Percentiles rank a stretch among this genome's conserved stretches.
phyloP scores from a whole-genome alignment of 2,329 filamentous ascomycete genomes.

The Trichoderma gracile region DNA sequence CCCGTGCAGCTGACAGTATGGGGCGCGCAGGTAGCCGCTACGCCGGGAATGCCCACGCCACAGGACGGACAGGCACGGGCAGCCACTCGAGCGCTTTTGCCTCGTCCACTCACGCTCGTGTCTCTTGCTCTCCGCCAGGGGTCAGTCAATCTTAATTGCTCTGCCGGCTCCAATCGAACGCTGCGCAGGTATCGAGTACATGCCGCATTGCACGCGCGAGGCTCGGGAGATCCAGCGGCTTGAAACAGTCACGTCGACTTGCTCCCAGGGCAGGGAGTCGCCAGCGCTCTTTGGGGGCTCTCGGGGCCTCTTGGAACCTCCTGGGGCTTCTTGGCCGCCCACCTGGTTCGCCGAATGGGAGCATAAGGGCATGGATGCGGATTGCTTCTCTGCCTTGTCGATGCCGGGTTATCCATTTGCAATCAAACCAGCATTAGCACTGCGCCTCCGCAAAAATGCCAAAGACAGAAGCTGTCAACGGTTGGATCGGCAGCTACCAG shows the following conservation, averaged over 20 bases:
- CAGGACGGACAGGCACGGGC: background rate
- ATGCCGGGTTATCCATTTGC: slow-evolving; percentile 20
- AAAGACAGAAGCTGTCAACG: slow-evolving; percentile 11
- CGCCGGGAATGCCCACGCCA: background rate
- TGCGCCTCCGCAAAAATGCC: slow-evolving; percentile 19
- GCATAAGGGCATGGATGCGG: no score
- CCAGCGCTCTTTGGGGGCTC: no score
- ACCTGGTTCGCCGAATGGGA: slow-evolving; percentile 14
- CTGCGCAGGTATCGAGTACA: slow-evolving; percentile 8
- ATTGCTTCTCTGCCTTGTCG: background rate
- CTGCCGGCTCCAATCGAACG: background rate
- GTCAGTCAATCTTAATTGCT: slow-evolving; percentile 8
- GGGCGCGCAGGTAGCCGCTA: background rate
- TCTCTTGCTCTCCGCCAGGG: background rate
- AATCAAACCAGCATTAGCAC: slow-evolving; percentile 19
- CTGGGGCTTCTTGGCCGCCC: background rate
- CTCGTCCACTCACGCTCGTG: no score
- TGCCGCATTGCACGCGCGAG: background rate
- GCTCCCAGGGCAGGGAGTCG: background rate
- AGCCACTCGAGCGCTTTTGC: no score
- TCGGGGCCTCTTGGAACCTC: no score
- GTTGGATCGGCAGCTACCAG: slow-evolving; percentile 5
- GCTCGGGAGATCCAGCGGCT: background rate
- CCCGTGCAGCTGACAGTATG: background rate
- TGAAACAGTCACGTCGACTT: slow-evolving; percentile 5